Evolutionary conservation across 345 rosid species (phyloP).

Genomic region (Cardamine resedifolia): DNA sequence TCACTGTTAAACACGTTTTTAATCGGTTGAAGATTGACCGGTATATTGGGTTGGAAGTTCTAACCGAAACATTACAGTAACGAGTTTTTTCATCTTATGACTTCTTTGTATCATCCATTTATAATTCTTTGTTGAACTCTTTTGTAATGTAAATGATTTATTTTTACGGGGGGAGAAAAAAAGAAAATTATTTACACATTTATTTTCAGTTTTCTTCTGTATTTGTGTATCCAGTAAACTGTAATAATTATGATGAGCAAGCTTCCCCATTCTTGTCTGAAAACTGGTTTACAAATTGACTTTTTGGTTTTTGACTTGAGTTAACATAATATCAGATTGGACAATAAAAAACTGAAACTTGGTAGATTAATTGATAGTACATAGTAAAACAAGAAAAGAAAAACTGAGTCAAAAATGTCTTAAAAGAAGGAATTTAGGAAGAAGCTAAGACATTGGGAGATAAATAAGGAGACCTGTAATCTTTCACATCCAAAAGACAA

Average conservation of each 20-base stretch:
- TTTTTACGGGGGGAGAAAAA: neutral
- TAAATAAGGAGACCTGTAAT: conserved; percentile 76
- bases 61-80: conserved; percentile 12
- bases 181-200: too few species aligned
- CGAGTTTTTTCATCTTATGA: too few species aligned
- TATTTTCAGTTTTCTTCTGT: too few species aligned
- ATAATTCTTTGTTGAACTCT: neutral
- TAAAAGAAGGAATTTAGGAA: conserved; percentile 33
- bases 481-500: conserved; percentile 79
- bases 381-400: neutral
- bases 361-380: conserved; percentile 9
- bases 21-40: conserved; percentile 11
- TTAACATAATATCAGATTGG: neutral
- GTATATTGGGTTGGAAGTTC: conserved; percentile 5
- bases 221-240: too few species aligned
- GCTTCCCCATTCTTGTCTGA: neutral
- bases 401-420: neutral
- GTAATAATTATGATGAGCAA: neutral
- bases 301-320: neutral
- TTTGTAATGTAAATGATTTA: conserved; percentile 9
- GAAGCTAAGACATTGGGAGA: conserved; percentile 62
- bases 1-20: conserved; percentile 17
- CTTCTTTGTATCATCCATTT: conserved; percentile 1
- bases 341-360: neutral
- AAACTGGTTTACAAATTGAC: neutral